Percentiles rank a stretch among this genome's conserved stretches.
These are phyloP conservation scores for Coemansia sp. DNA, from an alignment of 192 early-diverging fungal species.

Conservation along the genomic window DNA sequence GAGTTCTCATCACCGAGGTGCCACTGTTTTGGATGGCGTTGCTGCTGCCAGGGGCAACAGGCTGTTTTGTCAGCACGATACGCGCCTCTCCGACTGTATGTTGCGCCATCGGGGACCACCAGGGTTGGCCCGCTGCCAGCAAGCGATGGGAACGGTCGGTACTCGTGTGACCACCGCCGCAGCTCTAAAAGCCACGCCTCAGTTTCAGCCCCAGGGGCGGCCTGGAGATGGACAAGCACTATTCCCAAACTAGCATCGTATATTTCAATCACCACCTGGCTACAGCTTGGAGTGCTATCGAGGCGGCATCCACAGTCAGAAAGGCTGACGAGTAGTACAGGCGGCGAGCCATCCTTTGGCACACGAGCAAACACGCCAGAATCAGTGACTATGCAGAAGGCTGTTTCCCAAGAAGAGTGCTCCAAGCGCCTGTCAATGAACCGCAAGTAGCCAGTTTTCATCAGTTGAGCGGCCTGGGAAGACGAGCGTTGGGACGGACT, in stretches of 20 bases:
- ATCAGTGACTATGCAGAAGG: constrained; percentile 16
- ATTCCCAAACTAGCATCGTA: background rate
- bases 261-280: constrained; percentile 17
- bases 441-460: constrained; percentile 33
- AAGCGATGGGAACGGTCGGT: background rate
- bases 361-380: constrained; percentile 5
- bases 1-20: background rate
- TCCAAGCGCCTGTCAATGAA: constrained; percentile 29
- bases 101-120: background rate
- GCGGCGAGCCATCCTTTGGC: background rate
- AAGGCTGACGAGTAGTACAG: background rate
- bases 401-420: background rate
- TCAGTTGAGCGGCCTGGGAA: background rate
- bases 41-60: constrained; percentile 9
- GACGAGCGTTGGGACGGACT: background rate
- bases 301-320: background rate
- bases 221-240: constrained; percentile 26
- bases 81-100: background rate
- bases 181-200: constrained; percentile 33
- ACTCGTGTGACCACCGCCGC: constrained; percentile 17
- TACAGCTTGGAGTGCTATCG: background rate
- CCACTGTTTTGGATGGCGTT: constrained; percentile 10
- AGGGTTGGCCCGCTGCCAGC: background rate
- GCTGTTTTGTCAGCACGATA: constrained; percentile 1
- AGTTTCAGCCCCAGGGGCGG: constrained; percentile 22